These are phyloP conservation scores for Verticillium nubilum DNA, from an alignment of 2,329 filamentous ascomycete genomes.

Conservation along the genomic window DNA sequence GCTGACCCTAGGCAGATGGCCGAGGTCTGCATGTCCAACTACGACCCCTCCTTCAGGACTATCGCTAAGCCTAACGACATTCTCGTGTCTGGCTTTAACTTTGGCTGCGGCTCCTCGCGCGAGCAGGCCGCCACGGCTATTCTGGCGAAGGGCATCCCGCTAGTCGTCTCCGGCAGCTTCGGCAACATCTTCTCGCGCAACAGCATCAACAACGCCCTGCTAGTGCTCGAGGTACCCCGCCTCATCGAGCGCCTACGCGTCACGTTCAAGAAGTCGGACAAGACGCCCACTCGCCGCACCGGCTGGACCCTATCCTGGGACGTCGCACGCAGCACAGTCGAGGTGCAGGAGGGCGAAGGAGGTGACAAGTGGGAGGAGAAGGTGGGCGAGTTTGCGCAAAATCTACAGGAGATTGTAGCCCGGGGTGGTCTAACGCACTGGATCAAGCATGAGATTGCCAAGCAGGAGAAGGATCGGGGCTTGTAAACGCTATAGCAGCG, in stretches of 20 bases:
- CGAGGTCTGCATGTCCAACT: slow-evolving; percentile 89
- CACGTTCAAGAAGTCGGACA: slow-evolving; percentile 24
- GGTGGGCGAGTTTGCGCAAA: slow-evolving; percentile 16
- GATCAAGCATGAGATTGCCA: too few relatives aligned
- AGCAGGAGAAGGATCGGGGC: too few relatives aligned
- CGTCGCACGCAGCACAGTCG: slow-evolving; percentile 8
- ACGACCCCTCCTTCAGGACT: slow-evolving; percentile 65
- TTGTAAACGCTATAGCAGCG: too few relatives aligned
- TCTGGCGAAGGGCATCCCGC: slow-evolving; percentile 71
- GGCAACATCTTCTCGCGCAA: slow-evolving; percentile 79
- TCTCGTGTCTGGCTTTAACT: slow-evolving; percentile 81
- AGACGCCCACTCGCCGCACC: slow-evolving; percentile 63
- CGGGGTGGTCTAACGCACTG: too few relatives aligned
- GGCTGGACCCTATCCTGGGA: slow-evolving; percentile 59
- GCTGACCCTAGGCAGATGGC: too few relatives aligned
- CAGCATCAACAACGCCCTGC: slow-evolving; percentile 73
- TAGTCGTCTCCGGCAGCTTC: slow-evolving; percentile 77
- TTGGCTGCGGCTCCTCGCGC: slow-evolving; percentile 76
- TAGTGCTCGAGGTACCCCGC: slow-evolving; percentile 64
- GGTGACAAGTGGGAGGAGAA: slow-evolving; percentile 17
- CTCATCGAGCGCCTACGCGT: slow-evolving; percentile 63
- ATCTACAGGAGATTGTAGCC: slow-evolving; percentile 20
- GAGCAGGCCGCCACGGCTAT: slow-evolving; percentile 89
- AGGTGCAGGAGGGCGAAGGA: slow-evolving; percentile 13
- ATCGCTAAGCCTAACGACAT: slow-evolving; percentile 69